phyloP scores from a whole-genome alignment of 2,329 filamentous ascomycete species.

The Pestalotiopsis sp. region DNA sequence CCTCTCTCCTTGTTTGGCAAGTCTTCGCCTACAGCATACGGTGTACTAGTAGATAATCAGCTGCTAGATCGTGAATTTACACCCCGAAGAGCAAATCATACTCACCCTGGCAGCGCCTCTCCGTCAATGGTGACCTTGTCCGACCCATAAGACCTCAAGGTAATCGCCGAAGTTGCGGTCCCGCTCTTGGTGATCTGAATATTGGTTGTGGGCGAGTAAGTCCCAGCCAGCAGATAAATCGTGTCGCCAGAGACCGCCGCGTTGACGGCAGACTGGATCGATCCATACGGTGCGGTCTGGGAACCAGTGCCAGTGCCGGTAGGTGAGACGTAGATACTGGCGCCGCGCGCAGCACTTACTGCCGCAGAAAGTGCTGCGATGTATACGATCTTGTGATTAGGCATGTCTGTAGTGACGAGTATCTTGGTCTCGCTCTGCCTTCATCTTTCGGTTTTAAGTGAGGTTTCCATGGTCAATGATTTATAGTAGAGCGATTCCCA shows the following conservation, averaged over 20 bases:
- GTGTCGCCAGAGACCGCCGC: constrained; percentile 47
- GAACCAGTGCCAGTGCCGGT: constrained; percentile 42
- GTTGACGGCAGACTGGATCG: constrained; percentile 49
- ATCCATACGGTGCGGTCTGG: constrained; percentile 41
- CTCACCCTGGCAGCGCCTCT: constrained; percentile 35
- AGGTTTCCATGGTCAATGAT: background rate
- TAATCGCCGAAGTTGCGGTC: constrained; percentile 40
- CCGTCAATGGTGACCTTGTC: constrained; percentile 51
- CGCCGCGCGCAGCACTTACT: constrained; percentile 17
- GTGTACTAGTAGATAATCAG: constrained; percentile 30
- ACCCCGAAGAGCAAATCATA: too few species aligned
- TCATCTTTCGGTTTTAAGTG: background rate
- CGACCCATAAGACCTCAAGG: constrained; percentile 41
- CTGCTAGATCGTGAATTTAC: background rate
- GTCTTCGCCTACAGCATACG: constrained; percentile 39
- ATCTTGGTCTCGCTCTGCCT: background rate
- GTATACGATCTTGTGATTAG: background rate
- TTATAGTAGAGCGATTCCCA: background rate
- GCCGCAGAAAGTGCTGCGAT: background rate
- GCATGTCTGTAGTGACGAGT: background rate
- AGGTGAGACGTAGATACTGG: constrained; percentile 48
- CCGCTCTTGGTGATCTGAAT: constrained; percentile 50
- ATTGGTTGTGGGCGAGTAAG: constrained; percentile 47
- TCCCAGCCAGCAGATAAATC: constrained; percentile 46
- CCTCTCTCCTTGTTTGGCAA: constrained; percentile 45